Base-by-base conservation (phyloP, 768 basidiomycete species). In the Rhodotorula paludigena region DNA sequence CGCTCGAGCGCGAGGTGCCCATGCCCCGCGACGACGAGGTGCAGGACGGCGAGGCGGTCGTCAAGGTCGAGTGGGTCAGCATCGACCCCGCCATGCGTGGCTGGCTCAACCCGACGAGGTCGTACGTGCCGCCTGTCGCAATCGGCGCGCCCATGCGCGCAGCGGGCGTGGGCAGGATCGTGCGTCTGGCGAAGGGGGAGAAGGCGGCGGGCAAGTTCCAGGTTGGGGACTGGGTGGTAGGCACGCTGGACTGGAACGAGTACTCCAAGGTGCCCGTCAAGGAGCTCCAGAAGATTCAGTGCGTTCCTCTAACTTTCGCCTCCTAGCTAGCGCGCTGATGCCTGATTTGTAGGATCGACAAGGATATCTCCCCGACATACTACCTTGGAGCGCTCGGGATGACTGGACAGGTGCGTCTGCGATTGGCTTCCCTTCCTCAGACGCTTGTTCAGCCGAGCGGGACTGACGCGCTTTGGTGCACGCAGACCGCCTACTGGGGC, bases 11-110 rank as follows among this genome's bases (percentile, higher is more conserved):
- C 32, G 62, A 52, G 16, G 64, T 71, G 33, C 62, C 74, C 21
- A 54, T 80, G 16, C 73, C 70, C 6, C 58, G 66, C 5, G 33
- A 45, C 20, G 60, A 58, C 18, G 73, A 76, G 15, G 69, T 81
- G 36, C 73, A 78, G 32, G 82, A 88, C 68, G 78, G 77, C 12
- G 75, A 82, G 67, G 85, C 85, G 14, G 81, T 93, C 53, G 85
- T 97, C n/a, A 83, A 85, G 76, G 85, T 89, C 64, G 85, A 86
- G 54, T 92, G 87, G 81, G 75, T 91, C 39, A 86, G 86, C 41
- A 77, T 96, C 71, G 92, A 96, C 74, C 91, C 92, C 28, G 89
- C 90, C 0, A 90, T 92, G 89, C 83, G 91, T 15, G 85, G 76
- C 15, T 96, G 88, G 83, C 75, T 98, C 57, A 84, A 83, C 68